Conservation (phyloP, 768 basidiomycete genomes). For the Tricholomella constricta region DNA sequence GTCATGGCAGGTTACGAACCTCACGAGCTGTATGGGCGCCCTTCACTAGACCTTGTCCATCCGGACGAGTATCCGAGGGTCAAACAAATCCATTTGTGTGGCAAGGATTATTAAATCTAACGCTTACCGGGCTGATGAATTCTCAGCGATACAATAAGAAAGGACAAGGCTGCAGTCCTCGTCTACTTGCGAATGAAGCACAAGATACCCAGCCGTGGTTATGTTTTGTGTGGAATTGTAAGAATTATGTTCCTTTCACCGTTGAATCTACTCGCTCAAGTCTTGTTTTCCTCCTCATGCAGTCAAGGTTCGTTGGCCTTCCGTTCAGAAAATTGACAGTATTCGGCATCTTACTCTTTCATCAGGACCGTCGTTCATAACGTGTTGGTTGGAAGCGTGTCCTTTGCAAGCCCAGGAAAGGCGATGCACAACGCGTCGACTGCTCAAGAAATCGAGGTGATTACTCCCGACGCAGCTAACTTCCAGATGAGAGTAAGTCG, state of each 20-base stretch:
- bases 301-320: constrained; percentile 20
- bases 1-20: constrained; percentile 67
- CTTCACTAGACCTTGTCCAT: constrained; percentile 77
- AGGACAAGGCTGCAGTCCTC: constrained; percentile 79
- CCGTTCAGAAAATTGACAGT: background rate
- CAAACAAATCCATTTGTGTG: constrained; percentile 71
- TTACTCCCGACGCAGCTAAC: constrained; percentile 58
- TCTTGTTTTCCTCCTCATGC: constrained; percentile 2
- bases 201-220: constrained; percentile 77
- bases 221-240: constrained; percentile 74
- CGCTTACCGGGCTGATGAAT: background rate
- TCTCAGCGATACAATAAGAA: constrained; percentile 69
- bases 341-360: constrained; percentile 8
- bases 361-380: constrained; percentile 70
- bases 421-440: constrained; percentile 81
- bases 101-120: constrained; percentile 5
- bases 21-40: constrained; percentile 64
- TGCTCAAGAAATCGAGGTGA: constrained; percentile 77
- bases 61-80: constrained; percentile 74
- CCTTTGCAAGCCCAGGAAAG: constrained; percentile 75
- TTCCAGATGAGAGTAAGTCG: constrained; percentile 54
- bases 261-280: constrained; percentile 2
- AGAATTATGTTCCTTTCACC: constrained; percentile 30
- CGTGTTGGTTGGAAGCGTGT: constrained; percentile 75
- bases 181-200: constrained; percentile 80